phyloP scores from a whole-genome alignment of 306 rosid species.

The Trifolium subterraneum region DNA sequence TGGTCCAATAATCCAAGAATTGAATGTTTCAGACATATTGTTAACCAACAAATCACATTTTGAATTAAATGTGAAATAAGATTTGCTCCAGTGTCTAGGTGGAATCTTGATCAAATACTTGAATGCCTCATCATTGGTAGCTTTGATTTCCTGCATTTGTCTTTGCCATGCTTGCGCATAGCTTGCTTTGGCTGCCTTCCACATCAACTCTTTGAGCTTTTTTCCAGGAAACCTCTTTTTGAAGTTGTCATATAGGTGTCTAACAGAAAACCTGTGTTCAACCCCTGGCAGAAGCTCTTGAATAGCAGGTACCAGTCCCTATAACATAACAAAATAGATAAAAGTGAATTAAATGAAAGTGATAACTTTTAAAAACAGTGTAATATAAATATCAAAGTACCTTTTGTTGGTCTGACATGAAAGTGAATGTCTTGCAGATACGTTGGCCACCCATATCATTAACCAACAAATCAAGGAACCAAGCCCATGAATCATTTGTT shows the following conservation, averaged over 20 bases:
- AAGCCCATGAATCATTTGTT: not conserved
- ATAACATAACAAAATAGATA: not conserved
- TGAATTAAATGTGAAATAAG: not conserved
- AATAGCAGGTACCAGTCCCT: not conserved
- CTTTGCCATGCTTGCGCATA: not conserved
- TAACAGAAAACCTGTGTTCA: not conserved
- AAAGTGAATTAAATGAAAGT: too few relatives aligned
- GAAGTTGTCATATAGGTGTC: not conserved
- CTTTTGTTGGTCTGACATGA: not conserved
- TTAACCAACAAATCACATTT: not conserved
- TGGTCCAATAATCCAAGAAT: not conserved
- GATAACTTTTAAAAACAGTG: too few relatives aligned
- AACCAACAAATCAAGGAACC: not conserved
- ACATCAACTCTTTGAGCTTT: not conserved
- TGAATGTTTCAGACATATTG: not conserved
- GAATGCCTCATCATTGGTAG: not conserved
- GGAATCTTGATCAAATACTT: not conserved
- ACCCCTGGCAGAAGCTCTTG: not conserved
- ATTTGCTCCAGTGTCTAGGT: not conserved
- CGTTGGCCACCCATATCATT: not conserved
- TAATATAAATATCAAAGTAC: not conserved
- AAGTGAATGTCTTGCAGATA: not conserved
- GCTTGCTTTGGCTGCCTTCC: not conserved
- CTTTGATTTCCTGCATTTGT: not conserved
- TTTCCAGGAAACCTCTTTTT: not conserved